phyloP scores from a whole-genome alignment of 352 stramenopile species.

The Hyaloperonospora arabidopsidis region DNA sequence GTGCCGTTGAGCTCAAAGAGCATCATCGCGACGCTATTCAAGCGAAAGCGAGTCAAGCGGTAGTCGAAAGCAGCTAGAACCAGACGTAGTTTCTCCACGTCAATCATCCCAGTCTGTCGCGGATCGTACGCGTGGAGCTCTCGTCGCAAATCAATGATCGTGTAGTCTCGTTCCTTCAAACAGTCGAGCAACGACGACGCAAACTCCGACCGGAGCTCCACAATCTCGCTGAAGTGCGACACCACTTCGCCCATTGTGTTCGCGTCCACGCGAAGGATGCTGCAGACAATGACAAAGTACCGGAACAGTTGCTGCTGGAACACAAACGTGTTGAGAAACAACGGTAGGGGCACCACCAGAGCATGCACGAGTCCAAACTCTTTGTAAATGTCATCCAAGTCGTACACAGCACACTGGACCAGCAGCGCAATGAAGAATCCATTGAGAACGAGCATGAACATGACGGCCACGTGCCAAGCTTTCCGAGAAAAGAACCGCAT shows the following conservation, averaged over 20 bases:
- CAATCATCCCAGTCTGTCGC: slow-evolving; percentile 23
- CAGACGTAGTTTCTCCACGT: slow-evolving; percentile 31
- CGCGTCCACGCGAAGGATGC: slow-evolving; percentile 40
- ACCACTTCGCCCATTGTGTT: slow-evolving; percentile 43
- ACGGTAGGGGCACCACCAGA: slow-evolving; percentile 28
- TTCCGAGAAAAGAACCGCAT: slow-evolving; percentile 47
- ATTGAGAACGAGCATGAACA: slow-evolving; percentile 48
- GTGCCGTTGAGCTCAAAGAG: slow-evolving; percentile 35
- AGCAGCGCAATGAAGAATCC: slow-evolving; percentile 51
- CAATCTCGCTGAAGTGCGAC: slow-evolving; percentile 42
- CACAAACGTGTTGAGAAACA: slow-evolving; percentile 41
- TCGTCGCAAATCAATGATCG: slow-evolving; percentile 22
- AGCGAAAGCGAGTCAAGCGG: slow-evolving; percentile 42
- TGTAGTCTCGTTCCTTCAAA: slow-evolving; percentile 14
- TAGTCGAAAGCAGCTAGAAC: slow-evolving; percentile 36
- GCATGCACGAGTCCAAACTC: slow-evolving; percentile 23
- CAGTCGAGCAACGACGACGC: slow-evolving; percentile 20
- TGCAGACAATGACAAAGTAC: slow-evolving; percentile 45
- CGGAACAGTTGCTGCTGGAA: slow-evolving; percentile 45
- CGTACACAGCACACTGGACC: slow-evolving; percentile 49
- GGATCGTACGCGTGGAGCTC: slow-evolving; percentile 24
- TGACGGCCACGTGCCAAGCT: slow-evolving; percentile 48
- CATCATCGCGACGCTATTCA: slow-evolving; percentile 44
- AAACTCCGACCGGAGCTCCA: slow-evolving; percentile 43
- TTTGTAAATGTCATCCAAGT: slow-evolving; percentile 22